Base-by-base conservation (phyloP, 345 rosid genomes). In the Excoecaria cochinchinensis region DNA sequence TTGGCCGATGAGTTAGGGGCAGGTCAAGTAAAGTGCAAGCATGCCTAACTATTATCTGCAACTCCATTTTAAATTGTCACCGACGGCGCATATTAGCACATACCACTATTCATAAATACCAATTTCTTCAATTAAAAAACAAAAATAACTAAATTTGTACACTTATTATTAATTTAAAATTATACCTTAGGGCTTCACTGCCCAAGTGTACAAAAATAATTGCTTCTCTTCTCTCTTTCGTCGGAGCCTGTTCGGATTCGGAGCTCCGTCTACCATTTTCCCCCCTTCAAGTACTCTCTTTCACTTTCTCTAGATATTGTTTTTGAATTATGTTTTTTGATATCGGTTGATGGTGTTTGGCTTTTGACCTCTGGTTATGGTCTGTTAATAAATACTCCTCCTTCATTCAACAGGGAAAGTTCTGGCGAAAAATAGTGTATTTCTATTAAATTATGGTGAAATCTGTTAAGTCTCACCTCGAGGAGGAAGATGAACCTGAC, bases 401-500 rank as follows among this genome's bases (percentile, higher is more conserved):
- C 31, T 31, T 2, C 31, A 40, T 39, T 39, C 10, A 16, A 40
- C 68, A 64, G 48, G 68, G 13, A 64, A 19, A 16, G 38, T 64
- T 64, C 13, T 36, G 5, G 68, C 13, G 21, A 39, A 6, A 38
- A 42, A 14, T 22, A 40, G n/a, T 10, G 12, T 16, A 65, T 40
- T 21, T 65, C 47, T 42, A 25, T 42, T 16, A 5, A 69, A 69
- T 69, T 78, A 86, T 82, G 88, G 87, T 81, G 86, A 90, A 85
- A 77, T 86, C 92, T 42, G 70, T 85, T 11, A 84, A 79, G 77
- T 71, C 82, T 76, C 84, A 78, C 53, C 78, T 78, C 52, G 86
- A 80, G 21, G 90, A 85, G 14, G 87, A 85, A 59, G 85, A 87
- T 57, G 94, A 92, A 4, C 80, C 84, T 3, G 90, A 89, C 25